Conservation (phyloP, 2,329 filamentous ascomycete genomes). For the Lanzia echinophila region DNA sequence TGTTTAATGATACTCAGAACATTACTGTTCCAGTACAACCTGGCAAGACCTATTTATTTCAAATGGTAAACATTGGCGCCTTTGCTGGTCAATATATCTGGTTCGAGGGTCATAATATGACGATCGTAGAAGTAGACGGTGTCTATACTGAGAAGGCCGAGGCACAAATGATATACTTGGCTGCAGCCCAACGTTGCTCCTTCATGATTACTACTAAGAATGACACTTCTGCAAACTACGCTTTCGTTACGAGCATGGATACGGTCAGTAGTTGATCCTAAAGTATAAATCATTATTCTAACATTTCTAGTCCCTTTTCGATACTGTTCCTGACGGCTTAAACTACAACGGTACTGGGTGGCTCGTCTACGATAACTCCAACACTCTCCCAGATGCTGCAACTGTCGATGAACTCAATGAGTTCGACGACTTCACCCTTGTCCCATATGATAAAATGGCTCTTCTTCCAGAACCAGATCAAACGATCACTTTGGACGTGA, state of each 20-base stretch:
- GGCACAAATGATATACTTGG: constrained; percentile 58
- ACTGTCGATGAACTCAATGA: constrained; percentile 55
- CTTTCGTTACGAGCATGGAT: constrained; percentile 65
- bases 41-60: constrained; percentile 65
- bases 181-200: constrained; percentile 60
- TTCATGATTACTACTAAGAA: constrained; percentile 59
- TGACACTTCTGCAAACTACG: constrained; percentile 55
- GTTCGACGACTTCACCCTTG: constrained; percentile 67
- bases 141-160: constrained; percentile 54
- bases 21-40: constrained; percentile 53
- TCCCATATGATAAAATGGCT: constrained; percentile 59
- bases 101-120: constrained; percentile 61
- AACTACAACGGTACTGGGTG: constrained; percentile 65
- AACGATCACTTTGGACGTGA: constrained; percentile 54
- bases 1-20: constrained; percentile 66
- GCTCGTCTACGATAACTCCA: constrained; percentile 49
- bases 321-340: constrained; percentile 52
- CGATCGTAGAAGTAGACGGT: constrained; percentile 67
- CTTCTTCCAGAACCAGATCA: constrained; percentile 57
- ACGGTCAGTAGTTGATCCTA: constrained; percentile 27
- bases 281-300: constrained; percentile 5
- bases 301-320: constrained; percentile 54
- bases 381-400: constrained; percentile 43
- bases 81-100: constrained; percentile 62
- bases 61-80: constrained; percentile 66